Base-by-base conservation (phyloP, 1,284 basidiomycete genomes). In the Dichomitus squalens region DNA sequence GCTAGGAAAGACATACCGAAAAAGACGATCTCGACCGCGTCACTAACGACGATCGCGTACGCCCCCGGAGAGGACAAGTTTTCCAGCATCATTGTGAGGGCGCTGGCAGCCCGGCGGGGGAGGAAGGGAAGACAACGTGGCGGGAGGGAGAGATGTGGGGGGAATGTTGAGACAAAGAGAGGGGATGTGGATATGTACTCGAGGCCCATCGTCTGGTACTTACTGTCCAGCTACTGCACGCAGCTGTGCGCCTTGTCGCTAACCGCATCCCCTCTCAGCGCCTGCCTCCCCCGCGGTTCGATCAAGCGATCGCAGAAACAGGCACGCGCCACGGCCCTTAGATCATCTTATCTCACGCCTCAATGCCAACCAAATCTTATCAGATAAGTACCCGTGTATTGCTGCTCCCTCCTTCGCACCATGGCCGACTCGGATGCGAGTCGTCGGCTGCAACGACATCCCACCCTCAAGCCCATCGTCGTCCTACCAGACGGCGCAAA, bases 401-500 rank as follows among this genome's bases (percentile, higher is more conserved):
- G 7, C 38, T 39, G 6, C 38, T 39, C 38, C 7, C 38, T 39
- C 34, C 8, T 16, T 7, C 16, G 34, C 34, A 8, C 34, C 34
- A 35, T 8, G 34, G 8, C 8, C n/a, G n/a, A n/a, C n/a, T n/a
- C n/a, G n/a, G n/a, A n/a, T n/a, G n/a, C n/a, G n/a, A n/a, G n/a
- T n/a, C 58, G 58, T 34, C 49, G 29, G 44, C 35, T 35, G 60
- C 63, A 34, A 55, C 53, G 8, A 1, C 14, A 33, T 4, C 44
- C 23, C 1, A 14, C 46, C 36, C 62, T 55, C 57, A 43, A 34
- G 12, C 59, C 57, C 35, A 41, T 63, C 4, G 36, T 61, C 7
- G 52, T 64, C 0, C 64, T 67, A 40, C 64, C 65, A 3, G 65
- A 67, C 46, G 58, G 49, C 34, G 55, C 61, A 4, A 41, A 47